Conservation (phyloP, 441 rosid species). For the Caryocar brasiliense region DNA sequence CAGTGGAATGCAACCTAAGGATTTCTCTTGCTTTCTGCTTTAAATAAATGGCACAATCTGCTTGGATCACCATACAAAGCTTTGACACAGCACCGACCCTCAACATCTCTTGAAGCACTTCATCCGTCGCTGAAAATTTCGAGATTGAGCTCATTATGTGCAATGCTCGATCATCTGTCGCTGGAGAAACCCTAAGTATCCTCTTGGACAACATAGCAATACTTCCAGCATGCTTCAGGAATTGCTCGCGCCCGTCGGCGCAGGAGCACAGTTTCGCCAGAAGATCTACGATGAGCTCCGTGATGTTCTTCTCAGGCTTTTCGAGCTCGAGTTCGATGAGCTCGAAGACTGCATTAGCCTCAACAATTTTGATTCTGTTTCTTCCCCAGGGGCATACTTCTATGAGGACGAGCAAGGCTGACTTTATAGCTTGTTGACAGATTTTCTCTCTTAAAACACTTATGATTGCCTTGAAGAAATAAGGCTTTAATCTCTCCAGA, state of each 20-base stretch:
- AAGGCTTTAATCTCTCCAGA: constrained; percentile 20
- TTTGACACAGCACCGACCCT: constrained; percentile 52
- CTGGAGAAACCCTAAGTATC: constrained; percentile 37
- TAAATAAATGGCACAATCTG: constrained; percentile 26
- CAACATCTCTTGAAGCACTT: constrained; percentile 40
- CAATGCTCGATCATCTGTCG: constrained; percentile 36
- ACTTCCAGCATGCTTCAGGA: constrained; percentile 34
- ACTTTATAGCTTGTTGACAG: constrained; percentile 28
- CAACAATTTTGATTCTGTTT: constrained; percentile 29
- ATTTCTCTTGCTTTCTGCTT: constrained; percentile 34
- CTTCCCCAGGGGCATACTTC: constrained; percentile 31
- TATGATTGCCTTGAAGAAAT: constrained; percentile 21
- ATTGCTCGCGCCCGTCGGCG: constrained; percentile 36
- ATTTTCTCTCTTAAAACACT: constrained; percentile 10
- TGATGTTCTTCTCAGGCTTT: constrained; percentile 29
- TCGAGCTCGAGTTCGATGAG: constrained; percentile 41
- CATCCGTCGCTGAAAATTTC: constrained; percentile 20
- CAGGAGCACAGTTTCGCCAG: constrained; percentile 36
- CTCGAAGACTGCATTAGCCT: constrained; percentile 28
- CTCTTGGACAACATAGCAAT: constrained; percentile 43
- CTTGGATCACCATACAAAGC: constrained; percentile 51
- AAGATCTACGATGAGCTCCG: constrained; percentile 35
- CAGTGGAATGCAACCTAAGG: constrained; percentile 35
- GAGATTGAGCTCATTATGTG: constrained; percentile 23
- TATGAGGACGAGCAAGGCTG: constrained; percentile 27